phyloP scores from a whole-genome alignment of 768 basidiomycete genomes.

The Leccinum subgranulosum region DNA sequence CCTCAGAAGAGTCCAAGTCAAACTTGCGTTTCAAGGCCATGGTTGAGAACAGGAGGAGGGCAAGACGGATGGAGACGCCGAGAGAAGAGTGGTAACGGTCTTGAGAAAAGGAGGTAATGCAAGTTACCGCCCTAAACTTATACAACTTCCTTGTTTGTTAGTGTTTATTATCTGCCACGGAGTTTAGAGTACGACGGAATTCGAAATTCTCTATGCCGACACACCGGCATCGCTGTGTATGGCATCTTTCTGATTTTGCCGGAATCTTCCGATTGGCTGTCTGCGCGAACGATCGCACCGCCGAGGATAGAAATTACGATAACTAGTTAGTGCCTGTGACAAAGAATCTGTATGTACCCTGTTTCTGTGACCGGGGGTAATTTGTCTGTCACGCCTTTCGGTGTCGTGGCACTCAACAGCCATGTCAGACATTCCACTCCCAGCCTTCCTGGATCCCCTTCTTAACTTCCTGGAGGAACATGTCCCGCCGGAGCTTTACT shows the following conservation, averaged over 20 bases:
- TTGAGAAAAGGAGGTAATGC: constrained; percentile 24
- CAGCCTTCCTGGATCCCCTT: constrained; percentile 50
- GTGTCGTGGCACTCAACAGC: constrained; percentile 20
- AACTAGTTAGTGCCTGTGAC: constrained; percentile 13
- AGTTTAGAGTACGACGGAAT: constrained; percentile 16
- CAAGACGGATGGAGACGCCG: constrained; percentile 1
- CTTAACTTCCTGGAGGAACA: constrained; percentile 51
- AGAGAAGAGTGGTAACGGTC: constrained; percentile 10
- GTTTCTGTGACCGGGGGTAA: constrained; percentile 13
- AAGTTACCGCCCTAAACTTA: constrained; percentile 31
- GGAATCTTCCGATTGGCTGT: constrained; percentile 29
- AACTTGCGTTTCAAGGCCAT: constrained; percentile 82
- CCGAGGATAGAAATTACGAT: constrained; percentile 8
- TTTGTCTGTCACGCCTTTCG: constrained; percentile 15
- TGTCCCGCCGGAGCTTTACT: constrained; percentile 57
- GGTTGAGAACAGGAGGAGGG: constrained; percentile 13
- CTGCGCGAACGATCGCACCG: neutral
- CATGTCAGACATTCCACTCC: constrained; percentile 37
- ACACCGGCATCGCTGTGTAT: constrained; percentile 8
- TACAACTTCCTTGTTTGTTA: constrained; percentile 23
- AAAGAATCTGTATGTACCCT: neutral
- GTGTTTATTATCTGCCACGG: constrained; percentile 29
- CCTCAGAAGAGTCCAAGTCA: constrained; percentile 54
- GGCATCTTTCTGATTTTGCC: constrained; percentile 8
- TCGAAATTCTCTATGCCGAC: constrained; percentile 15